These are phyloP conservation scores for Ophiostoma sp. DNA, from an alignment of 2,329 filamentous ascomycete genomes.

Conservation along the genomic window DNA sequence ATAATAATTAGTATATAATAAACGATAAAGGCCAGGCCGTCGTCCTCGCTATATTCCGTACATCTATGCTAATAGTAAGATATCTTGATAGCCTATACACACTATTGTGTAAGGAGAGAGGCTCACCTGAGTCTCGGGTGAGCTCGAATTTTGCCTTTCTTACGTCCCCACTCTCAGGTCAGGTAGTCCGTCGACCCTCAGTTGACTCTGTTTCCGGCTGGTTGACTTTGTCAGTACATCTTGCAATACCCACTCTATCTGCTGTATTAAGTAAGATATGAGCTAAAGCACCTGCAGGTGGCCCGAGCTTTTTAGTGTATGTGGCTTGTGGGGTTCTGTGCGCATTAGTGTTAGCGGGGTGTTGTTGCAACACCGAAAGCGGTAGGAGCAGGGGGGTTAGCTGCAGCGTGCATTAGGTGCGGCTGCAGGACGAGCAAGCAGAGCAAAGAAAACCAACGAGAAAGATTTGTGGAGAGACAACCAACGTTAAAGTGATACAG, in stretches of 20 bases:
- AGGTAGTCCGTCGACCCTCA: too few species aligned
- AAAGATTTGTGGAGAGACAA: background rate
- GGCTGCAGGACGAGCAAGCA: conserved; percentile 17
- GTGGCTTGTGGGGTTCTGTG: conserved; percentile 17
- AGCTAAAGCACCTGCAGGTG: conserved; percentile 15
- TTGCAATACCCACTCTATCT: background rate
- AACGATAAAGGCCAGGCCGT: too few species aligned
- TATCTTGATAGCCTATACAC: too few species aligned
- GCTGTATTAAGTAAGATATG: conserved; percentile 10
- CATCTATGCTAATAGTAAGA: too few species aligned
- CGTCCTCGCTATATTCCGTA: too few species aligned
- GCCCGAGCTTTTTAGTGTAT: conserved; percentile 19
- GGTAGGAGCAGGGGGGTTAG: conserved; percentile 24
- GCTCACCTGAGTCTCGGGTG: too few species aligned
- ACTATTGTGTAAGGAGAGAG: too few species aligned
- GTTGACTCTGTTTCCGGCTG: conserved; percentile 7
- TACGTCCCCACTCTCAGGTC: too few species aligned
- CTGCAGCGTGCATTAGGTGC: conserved; percentile 21
- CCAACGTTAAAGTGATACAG: background rate
- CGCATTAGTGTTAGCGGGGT: conserved; percentile 22
- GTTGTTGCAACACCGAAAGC: conserved; percentile 26
- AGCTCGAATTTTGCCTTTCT: too few species aligned
- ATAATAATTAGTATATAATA: too few species aligned
- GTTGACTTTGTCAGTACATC: background rate
- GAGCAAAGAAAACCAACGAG: conserved; percentile 12